phyloP scores from a whole-genome alignment of 2,329 filamentous ascomycete species.

The Dothideomycetes sp. region DNA sequence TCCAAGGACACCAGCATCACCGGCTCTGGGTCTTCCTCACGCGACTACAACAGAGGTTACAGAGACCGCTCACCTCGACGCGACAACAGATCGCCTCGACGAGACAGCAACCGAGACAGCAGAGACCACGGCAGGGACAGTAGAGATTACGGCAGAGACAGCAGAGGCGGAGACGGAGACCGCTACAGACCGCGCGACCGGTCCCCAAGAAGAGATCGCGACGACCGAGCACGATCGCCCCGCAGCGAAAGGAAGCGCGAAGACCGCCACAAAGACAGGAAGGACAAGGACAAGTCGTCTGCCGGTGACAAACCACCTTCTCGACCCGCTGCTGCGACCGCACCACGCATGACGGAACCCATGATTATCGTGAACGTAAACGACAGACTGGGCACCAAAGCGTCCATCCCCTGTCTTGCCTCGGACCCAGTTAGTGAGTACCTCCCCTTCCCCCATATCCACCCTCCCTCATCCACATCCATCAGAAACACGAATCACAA shows the following conservation, averaged over 20 bases:
- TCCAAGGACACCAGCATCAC: constrained; percentile 12
- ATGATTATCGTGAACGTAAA: constrained; percentile 95
- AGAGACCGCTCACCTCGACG: constrained; percentile 24
- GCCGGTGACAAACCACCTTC: constrained; percentile 2
- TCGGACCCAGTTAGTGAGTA: constrained; percentile 58
- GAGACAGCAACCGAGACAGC: constrained; percentile 1
- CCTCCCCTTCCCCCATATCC: constrained; percentile 19
- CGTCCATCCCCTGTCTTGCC: constrained; percentile 78
- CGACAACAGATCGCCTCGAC: too few relatives aligned
- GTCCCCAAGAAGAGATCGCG: constrained; percentile 1
- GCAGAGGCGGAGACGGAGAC: constrained; percentile 13
- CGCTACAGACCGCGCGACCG: constrained; percentile 3
- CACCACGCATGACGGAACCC: constrained; percentile 48
- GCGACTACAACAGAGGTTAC: constrained; percentile 21
- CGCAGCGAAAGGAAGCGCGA: constrained; percentile 11
- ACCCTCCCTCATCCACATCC: constrained; percentile 4
- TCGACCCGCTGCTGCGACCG: constrained; percentile 1
- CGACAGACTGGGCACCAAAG: constrained; percentile 91
- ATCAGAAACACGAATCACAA: too few relatives aligned
- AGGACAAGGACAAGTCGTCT: constrained; percentile 11
- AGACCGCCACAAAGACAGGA: constrained; percentile 16
- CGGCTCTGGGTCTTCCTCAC: constrained; percentile 7
- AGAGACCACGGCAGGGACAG: too few relatives aligned
- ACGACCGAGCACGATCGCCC: constrained; percentile 1
- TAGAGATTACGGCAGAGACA: constrained; percentile 14